Evolutionary conservation across 169 alveolate species (phyloP).

Genomic region (Plasmodium gallinaceum): DNA sequence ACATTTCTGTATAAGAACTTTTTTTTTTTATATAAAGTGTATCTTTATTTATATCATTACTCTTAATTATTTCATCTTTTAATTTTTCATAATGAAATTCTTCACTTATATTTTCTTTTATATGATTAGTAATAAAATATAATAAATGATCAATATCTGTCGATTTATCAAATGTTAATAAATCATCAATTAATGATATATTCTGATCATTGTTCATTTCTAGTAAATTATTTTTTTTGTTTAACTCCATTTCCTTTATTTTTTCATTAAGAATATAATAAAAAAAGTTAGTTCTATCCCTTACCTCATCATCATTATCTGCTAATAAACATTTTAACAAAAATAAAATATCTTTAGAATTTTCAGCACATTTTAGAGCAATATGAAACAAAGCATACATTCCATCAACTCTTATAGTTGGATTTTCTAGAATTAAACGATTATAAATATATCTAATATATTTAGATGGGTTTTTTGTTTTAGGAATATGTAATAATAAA

Average conservation of each 20-base stretch:
- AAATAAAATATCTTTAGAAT: conserved; percentile 81
- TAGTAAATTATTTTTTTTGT: not conserved
- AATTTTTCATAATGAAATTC: conserved; percentile 28
- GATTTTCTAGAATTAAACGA: conserved; percentile 95
- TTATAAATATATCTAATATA: conserved; percentile 96
- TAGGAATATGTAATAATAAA: conserved; percentile 93
- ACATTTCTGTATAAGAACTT: conserved; percentile 21
- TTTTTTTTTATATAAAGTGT: conserved; percentile 12
- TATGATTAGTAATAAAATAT: conserved; percentile 22
- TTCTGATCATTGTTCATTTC: conserved; percentile 28
- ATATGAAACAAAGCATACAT: conserved; percentile 95
- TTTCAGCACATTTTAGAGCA: conserved; percentile 83
- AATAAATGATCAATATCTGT: conserved; percentile 23
- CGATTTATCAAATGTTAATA: not conserved
- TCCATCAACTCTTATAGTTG: conserved; percentile 97
- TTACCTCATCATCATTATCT: conserved; percentile 87
- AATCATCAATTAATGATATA: conserved; percentile 19
- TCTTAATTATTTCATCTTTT: conserved; percentile 27
- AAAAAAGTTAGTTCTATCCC: conserved; percentile 84
- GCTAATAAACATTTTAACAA: conserved; percentile 80
- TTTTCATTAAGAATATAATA: conserved; percentile 67
- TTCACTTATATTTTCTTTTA: not conserved
- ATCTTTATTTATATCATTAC: not conserved
- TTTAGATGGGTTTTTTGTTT: conserved; percentile 92
- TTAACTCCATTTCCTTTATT: not conserved